These are phyloP conservation scores for Angophora floribunda DNA, from an alignment of 345 rosid species.

Conservation along the genomic window DNA sequence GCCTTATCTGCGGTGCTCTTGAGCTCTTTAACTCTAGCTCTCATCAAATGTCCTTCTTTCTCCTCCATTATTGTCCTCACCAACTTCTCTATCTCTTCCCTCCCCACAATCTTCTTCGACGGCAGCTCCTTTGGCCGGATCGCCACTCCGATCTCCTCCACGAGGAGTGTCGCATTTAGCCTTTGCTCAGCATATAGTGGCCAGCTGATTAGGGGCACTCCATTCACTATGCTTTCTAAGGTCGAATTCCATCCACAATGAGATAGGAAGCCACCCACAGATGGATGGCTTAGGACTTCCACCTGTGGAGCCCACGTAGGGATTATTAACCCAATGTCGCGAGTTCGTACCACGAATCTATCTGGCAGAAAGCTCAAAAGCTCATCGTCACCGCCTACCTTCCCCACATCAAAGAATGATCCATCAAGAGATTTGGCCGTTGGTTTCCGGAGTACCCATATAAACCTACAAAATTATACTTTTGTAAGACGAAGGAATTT, in stretches of 20 bases:
- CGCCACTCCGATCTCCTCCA: conserved; percentile 40
- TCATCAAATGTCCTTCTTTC: conserved; percentile 24
- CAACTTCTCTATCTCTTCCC: conserved; percentile 29
- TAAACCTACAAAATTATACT: neutral
- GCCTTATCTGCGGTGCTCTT: conserved; percentile 16
- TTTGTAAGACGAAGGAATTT: neutral
- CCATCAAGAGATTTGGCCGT: neutral
- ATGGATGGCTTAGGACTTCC: conserved; percentile 35
- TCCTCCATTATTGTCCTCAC: conserved; percentile 35
- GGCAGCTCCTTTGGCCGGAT: conserved; percentile 12
- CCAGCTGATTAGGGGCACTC: conserved; percentile 51
- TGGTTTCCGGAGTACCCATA: neutral
- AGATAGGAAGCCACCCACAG: conserved; percentile 57
- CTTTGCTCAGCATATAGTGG: conserved; percentile 49
- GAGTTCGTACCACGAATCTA: conserved; percentile 37
- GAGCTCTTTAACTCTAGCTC: conserved; percentile 22
- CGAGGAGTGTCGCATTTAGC: conserved; percentile 36
- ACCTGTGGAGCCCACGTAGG: conserved; percentile 55
- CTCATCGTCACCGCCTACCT: neutral
- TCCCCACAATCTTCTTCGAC: conserved; percentile 8
- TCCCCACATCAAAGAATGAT: neutral
- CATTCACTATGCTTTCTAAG: conserved; percentile 40
- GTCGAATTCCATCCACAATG: conserved; percentile 80
- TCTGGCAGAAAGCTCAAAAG: conserved; percentile 24
- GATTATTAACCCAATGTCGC: conserved; percentile 24